Evolutionary conservation across 2,329 filamentous ascomycete species (phyloP), one percentile per base, ranked within the genome.

Genomic region (Pestalotiopsis sp.): DNA sequence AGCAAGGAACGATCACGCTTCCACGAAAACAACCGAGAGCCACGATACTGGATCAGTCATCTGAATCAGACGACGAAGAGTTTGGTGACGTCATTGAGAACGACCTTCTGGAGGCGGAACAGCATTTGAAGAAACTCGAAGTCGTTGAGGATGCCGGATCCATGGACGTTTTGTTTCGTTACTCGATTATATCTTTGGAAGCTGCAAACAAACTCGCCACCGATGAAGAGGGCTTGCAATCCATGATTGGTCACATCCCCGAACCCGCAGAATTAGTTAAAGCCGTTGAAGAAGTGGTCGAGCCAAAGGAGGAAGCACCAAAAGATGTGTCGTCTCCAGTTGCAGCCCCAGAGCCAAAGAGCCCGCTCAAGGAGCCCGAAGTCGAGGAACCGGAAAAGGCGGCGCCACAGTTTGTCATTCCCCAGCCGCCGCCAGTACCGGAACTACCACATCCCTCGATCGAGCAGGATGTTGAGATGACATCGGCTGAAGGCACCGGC

Each of bases 81-180:
- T 85, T 89, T 79, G 86, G 83, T 20, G 85, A 87, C 64, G 86
- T 86, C 68, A 87, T 89, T 65, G 81, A 84, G 65, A 79, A 80
- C 65, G 80, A 88, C 71, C 87, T 89, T 48, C 75, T 79, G 56
- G 85, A 88, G 73, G 81, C 83, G 1, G 83, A 88, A 68, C 77
- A 77, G 0, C 81, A 86, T 66, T 72, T 89, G 38, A 80, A 81
- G 68, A 83, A 82, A 63, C 75, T 88, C 6, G 80, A 84, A 66
- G 75, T 73, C 3, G 73, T 80, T 67, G 73, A 79, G 68, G 72
- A 82, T 68, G 69, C 75, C 69, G 67, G 84, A 68, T 74, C 82
- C 58, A 78, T 80, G 17, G 78, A 81, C 57, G 80, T 84, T 1
- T 78, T 86, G 13, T 75, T 79, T 30, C 82, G 83, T 2, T 86